phyloP scores from a whole-genome alignment of 345 rosid genomes.

The Heritiera fomes region DNA sequence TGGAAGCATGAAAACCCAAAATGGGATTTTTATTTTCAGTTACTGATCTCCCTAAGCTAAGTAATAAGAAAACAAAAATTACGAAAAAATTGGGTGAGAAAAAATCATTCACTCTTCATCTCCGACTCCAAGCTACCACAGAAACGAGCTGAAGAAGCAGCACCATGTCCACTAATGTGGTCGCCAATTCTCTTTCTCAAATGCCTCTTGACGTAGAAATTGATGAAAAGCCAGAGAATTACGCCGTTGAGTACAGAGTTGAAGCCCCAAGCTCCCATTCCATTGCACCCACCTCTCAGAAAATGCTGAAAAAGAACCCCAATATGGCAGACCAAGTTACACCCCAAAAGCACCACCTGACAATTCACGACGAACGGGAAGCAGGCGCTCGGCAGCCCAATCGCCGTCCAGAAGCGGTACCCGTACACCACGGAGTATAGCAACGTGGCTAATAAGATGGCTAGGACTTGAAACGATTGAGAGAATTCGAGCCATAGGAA shows the following conservation, averaged over 20 bases:
- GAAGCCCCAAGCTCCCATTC: slow-evolving; percentile 85
- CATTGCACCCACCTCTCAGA: slow-evolving; percentile 82
- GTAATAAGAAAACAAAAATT: too few species aligned
- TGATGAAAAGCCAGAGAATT: slow-evolving; percentile 56
- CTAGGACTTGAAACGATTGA: slow-evolving; percentile 79
- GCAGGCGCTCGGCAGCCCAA: slow-evolving; percentile 66
- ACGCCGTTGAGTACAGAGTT: slow-evolving; percentile 71
- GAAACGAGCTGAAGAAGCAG: slow-evolving; percentile 1
- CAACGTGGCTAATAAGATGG: slow-evolving; percentile 61
- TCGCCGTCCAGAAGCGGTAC: slow-evolving; percentile 83
- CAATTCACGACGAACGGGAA: slow-evolving; percentile 69
- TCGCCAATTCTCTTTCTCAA: slow-evolving; percentile 9
- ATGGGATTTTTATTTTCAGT: too few species aligned
- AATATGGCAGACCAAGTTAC: slow-evolving; percentile 70
- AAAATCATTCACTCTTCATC: background rate
- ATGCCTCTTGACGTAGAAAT: slow-evolving; percentile 57
- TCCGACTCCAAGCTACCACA: background rate
- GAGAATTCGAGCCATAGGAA: slow-evolving; percentile 93
- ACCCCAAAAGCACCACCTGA: slow-evolving; percentile 56
- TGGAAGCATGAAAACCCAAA: background rate
- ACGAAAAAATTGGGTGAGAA: background rate
- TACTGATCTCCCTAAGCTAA: background rate
- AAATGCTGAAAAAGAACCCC: slow-evolving; percentile 69
- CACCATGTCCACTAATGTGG: background rate
- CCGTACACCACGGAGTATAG: slow-evolving; percentile 72